phyloP scores from a whole-genome alignment of 106 monocot genomes.

The Phalaenopsis aphrodite region DNA sequence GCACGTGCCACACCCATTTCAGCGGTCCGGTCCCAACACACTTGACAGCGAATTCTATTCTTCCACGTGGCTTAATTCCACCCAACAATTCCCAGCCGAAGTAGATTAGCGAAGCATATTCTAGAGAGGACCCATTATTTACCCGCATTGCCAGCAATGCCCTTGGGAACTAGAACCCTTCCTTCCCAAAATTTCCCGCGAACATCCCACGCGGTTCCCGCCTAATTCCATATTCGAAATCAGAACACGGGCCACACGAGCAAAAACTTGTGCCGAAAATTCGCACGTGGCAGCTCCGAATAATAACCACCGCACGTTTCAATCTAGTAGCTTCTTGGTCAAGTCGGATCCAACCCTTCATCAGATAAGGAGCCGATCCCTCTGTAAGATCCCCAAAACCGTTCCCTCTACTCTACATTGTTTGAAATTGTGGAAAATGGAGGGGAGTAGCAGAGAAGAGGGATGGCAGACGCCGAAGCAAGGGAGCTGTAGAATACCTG shows the following conservation, averaged over 20 bases:
- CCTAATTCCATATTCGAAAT: not conserved
- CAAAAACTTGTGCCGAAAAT: not conserved
- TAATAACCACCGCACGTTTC: constrained; percentile 5
- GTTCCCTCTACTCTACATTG: not conserved
- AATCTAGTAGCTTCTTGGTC: constrained; percentile 1
- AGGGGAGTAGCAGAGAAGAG: constrained; percentile 6
- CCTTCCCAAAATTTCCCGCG: constrained; percentile 6
- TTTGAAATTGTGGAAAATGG: constrained; percentile 14
- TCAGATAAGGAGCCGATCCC: not conserved
- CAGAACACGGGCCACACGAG: not conserved
- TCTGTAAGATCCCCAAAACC: not conserved
- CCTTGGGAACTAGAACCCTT: not conserved
- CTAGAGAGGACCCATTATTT: not conserved
- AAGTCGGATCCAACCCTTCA: not conserved
- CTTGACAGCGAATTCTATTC: not conserved
- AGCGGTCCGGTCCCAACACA: too few relatives aligned
- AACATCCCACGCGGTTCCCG: constrained; percentile 8
- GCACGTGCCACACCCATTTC: not conserved
- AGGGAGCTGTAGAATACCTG: constrained; percentile 42
- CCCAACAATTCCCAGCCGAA: not conserved
- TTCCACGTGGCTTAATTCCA: constrained; percentile 4
- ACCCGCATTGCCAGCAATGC: not conserved
- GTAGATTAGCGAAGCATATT: not conserved
- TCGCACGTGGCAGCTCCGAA: not conserved
- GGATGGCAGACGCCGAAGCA: constrained; percentile 66